Conservation (phyloP, 2,329 filamentous ascomycete genomes). For the Lecanicillium sp. region DNA sequence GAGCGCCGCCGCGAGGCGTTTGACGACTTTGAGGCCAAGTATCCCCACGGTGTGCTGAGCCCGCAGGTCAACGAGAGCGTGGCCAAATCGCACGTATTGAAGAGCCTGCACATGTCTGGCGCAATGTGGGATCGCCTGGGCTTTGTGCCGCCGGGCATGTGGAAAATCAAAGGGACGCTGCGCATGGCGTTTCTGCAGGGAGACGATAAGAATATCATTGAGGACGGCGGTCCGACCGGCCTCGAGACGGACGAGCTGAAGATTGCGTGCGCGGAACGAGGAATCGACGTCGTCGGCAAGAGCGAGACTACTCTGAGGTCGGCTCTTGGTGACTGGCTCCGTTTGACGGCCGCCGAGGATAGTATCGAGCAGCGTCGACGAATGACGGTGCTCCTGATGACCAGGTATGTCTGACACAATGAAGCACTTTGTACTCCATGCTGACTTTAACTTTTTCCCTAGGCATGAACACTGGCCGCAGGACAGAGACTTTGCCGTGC, state of each 20-base stretch:
- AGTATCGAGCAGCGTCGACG: conserved; percentile 27
- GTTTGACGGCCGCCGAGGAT: conserved; percentile 31
- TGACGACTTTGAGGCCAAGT: conserved; percentile 26
- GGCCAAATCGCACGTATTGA: conserved; percentile 30
- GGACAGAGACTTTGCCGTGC: conserved; percentile 31
- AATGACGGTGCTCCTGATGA: conserved; percentile 32
- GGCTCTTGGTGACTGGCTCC: conserved; percentile 39
- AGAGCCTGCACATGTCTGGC: conserved; percentile 37
- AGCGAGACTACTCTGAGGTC: conserved; percentile 49
- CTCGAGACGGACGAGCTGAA: conserved; percentile 58
- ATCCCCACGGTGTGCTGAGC: conserved; percentile 27
- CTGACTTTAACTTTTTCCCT: neutral
- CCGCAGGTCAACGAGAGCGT: conserved; percentile 20
- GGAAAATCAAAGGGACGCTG: conserved; percentile 44
- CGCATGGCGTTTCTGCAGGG: conserved; percentile 56
- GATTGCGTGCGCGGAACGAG: conserved; percentile 65
- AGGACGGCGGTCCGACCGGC: conserved; percentile 48
- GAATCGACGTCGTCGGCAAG: conserved; percentile 48
- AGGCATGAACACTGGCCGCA: conserved; percentile 34
- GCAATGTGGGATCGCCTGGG: conserved; percentile 42
- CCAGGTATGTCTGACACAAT: conserved; percentile 33
- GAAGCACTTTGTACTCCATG: too few species aligned
- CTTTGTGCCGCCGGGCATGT: conserved; percentile 39
- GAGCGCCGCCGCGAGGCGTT: conserved; percentile 42
- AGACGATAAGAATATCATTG: conserved; percentile 63